Percentiles rank a stretch among this genome's conserved stretches.
Conservation (phyloP, 2,329 filamentous ascomycete genomes). For the Epichloe elymi region DNA sequence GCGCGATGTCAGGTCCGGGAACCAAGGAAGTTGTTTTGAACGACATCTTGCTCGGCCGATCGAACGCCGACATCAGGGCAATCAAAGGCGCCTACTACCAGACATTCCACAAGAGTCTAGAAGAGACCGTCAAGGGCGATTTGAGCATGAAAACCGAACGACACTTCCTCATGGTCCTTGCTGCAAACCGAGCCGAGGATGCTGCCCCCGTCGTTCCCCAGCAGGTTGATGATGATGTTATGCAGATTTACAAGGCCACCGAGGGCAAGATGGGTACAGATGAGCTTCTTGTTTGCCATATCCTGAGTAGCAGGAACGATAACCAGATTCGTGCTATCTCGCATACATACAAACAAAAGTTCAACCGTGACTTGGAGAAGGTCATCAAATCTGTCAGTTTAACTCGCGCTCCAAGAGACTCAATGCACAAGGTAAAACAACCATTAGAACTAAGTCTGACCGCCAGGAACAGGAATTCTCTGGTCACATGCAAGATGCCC, state of each 20-base stretch:
- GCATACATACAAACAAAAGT: conserved; percentile 60
- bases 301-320: conserved; percentile 64
- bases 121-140: conserved; percentile 62
- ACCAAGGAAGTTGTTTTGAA: conserved; percentile 82
- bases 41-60: conserved; percentile 69
- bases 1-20: conserved; percentile 64
- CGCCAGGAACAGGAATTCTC: conserved; percentile 51
- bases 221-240: conserved; percentile 62
- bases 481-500: conserved; percentile 80
- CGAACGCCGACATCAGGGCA: conserved; percentile 75
- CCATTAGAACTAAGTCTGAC: background rate
- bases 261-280: conserved; percentile 63
- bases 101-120: conserved; percentile 52
- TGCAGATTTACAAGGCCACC: conserved; percentile 64
- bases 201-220: conserved; percentile 54
- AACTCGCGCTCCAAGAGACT: background rate
- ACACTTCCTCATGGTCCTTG: conserved; percentile 72
- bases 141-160: conserved; percentile 75
- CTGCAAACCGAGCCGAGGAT: conserved; percentile 65
- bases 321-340: conserved; percentile 73
- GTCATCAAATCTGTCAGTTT: conserved; percentile 54
- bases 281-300: conserved; percentile 62
- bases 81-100: conserved; percentile 71
- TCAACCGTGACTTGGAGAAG: conserved; percentile 54
- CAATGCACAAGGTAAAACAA: background rate